phyloP scores from a whole-genome alignment of 495 filamentous ascomycete genomes.

The Neurospora africana region DNA sequence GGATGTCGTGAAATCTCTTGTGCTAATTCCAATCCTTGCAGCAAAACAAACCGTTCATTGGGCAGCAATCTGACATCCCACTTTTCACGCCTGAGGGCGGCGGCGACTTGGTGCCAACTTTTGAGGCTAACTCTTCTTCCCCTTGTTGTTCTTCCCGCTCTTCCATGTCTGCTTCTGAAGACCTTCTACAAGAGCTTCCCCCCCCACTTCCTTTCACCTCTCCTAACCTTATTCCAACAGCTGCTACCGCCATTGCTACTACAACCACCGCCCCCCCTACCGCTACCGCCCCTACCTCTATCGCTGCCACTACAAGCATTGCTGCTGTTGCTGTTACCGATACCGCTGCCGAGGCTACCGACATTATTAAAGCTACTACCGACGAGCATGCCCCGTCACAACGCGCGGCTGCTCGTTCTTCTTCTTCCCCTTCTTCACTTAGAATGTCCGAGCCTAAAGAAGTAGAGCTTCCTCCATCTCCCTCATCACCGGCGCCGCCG shows the following conservation, averaged over 20 bases:
- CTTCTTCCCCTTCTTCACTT: not conserved
- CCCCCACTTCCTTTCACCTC: not conserved
- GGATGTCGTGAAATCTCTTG: not conserved
- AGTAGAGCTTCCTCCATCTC: not conserved
- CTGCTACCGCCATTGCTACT: not conserved
- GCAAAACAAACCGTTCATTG: not conserved
- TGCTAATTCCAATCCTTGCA: not conserved
- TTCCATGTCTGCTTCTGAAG: not conserved
- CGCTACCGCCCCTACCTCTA: not conserved
- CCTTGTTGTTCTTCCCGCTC: not conserved
- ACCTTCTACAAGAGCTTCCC: not conserved
- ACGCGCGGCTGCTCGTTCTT: not conserved
- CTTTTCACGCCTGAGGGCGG: not conserved
- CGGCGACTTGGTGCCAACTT: not conserved
- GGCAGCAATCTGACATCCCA: not conserved
- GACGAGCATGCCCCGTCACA: not conserved
- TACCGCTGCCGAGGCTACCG: not conserved
- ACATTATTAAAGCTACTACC: not conserved
- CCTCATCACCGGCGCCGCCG: not conserved
- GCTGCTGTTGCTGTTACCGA: not conserved
- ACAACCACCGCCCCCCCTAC: not conserved
- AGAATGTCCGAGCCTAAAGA: not conserved
- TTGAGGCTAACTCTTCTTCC: not conserved
- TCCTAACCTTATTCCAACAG: not conserved
- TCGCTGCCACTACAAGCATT: not conserved